A percentile compares a stretch with the other conserved stretches of the same genome.
Conservation (phyloP, 305 asterid species). For the Fraxinus floribunda region DNA sequence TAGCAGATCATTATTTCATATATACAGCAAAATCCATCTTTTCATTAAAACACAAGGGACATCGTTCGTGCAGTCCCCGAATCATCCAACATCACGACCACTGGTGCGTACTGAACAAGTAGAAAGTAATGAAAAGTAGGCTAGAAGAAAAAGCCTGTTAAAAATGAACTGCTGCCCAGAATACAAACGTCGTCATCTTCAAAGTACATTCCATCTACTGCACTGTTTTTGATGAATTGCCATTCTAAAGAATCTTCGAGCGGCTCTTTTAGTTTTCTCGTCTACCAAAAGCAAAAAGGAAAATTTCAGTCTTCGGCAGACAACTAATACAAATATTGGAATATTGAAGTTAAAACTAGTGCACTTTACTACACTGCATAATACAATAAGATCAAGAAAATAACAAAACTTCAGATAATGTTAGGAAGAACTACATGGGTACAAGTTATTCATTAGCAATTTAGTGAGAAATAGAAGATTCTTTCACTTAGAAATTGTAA, state of each 20-base stretch:
- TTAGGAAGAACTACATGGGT: not conserved
- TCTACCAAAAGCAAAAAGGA: conserved; percentile 32
- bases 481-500: not conserved
- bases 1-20: not conserved
- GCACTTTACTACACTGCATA: not conserved
- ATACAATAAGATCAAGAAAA: not conserved
- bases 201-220: conserved; percentile 38
- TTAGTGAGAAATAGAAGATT: not conserved
- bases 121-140: not conserved
- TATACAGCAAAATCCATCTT: not conserved
- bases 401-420: not conserved
- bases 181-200: conserved; percentile 64
- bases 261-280: conserved; percentile 57
- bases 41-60: not conserved
- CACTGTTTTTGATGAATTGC: conserved; percentile 48
- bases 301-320: conserved; percentile 1
- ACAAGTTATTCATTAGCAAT: not conserved
- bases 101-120: conserved; percentile 70
- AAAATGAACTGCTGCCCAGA: not conserved
- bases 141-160: not conserved
- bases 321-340: not conserved
- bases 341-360: not conserved
- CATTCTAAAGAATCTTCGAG: conserved; percentile 58
- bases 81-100: conserved; percentile 59
- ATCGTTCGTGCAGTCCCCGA: conserved; percentile 20